Base-by-base conservation (phyloP, 768 basidiomycete genomes). In the Hygrophorus pudorinus region DNA sequence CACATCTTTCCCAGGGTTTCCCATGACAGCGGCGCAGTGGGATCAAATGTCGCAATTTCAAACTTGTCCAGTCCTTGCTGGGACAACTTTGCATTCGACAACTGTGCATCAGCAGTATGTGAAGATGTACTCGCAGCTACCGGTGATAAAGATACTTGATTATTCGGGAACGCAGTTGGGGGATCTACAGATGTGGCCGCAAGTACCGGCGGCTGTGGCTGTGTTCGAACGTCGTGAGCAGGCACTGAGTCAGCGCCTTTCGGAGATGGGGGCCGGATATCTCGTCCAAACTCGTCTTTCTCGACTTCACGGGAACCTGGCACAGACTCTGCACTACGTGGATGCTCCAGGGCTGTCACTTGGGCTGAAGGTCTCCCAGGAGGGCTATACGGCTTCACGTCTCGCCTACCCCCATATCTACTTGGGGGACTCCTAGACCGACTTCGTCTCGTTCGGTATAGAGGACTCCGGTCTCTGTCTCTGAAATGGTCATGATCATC, bases 201-300 rank as follows among this genome's bases (percentile, higher is more conserved):
- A 51, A 53, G 53, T 49, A 55, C 46, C 30, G 52, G 47, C 45
- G 51, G 40, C 40, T 56, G 51, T 50, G 49, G 57, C 44, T 53
- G 51, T 46, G 47, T 48, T 43, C 51, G 47, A 41, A 21, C 38
- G 42, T 40, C 50, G 40, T 61, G 53, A 44, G 61, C 55, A 29
- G 63, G 59, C 41, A 54, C 59, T 45, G 61, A 59, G 38, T 48
- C 43, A 31, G 54, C 54, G 17, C 53, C 53, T 16, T 57, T 57
- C 37, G 73, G 66, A 31, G 83, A 78, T 33, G 65, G 61, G 29
- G 73, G 65, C 53, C 86, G 73, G 56, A 87, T 71, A 59, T 89
- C 85, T 54, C 87, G 79, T 52, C 87, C 86, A 62, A 90, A 90
- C 61, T 90, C 86, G 72, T 90, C 86, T 62, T 79, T 86, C 46